phyloP scores from a whole-genome alignment of 495 filamentous ascomycete genomes.

The Parathielavia appendiculata region DNA sequence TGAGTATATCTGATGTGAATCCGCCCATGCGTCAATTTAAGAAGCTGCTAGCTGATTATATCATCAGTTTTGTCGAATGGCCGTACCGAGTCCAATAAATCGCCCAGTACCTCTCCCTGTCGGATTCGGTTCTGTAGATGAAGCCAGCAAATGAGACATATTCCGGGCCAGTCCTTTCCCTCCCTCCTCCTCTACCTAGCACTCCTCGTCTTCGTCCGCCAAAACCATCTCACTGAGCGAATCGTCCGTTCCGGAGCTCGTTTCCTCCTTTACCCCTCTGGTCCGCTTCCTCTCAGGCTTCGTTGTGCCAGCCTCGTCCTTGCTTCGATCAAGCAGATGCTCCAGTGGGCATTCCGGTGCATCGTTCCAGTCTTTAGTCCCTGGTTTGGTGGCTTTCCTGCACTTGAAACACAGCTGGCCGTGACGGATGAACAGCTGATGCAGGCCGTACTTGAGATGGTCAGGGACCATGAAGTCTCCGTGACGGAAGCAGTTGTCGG shows the following conservation, averaged over 20 bases:
- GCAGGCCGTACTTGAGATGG: constrained; percentile 81
- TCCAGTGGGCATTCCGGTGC: constrained; percentile 43
- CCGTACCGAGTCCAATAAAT: no score
- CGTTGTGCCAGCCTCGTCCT: constrained; percentile 13
- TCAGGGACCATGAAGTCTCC: constrained; percentile 77
- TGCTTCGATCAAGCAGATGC: constrained; percentile 38
- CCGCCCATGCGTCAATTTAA: no score
- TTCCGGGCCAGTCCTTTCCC: not conserved
- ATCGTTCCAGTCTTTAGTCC: constrained; percentile 43
- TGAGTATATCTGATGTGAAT: no score
- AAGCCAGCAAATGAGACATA: not conserved
- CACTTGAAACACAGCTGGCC: constrained; percentile 78
- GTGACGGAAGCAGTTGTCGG: constrained; percentile 72
- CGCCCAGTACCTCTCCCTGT: no score
- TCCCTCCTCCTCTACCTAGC: not conserved
- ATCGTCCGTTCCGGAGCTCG: not conserved
- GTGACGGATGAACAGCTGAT: constrained; percentile 82
- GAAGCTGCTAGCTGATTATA: no score
- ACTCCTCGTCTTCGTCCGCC: not conserved
- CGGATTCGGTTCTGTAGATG: not conserved
- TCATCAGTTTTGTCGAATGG: no score
- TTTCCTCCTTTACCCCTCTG: not conserved
- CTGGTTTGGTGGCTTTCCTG: constrained; percentile 49
- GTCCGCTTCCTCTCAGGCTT: constrained; percentile 7
- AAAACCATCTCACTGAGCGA: constrained; percentile 1